Conservation (phyloP, 768 basidiomycete genomes). For the Leccinum arenicola region DNA sequence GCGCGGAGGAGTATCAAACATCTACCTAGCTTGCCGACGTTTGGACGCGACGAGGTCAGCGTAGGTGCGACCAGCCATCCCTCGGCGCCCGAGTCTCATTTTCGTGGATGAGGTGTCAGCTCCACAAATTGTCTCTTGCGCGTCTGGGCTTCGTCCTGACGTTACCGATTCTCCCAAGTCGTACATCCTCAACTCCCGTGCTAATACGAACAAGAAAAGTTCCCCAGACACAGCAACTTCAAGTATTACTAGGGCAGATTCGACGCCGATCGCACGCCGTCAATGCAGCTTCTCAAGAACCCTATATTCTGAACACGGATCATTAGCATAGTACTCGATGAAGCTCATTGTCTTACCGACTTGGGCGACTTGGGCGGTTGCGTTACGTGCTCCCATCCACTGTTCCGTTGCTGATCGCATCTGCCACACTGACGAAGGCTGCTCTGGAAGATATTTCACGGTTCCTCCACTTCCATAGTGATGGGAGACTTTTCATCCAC, state of each 20-base stretch:
- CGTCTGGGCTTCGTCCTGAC: slow-evolving; percentile 4
- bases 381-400: too few relatives aligned
- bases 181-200: slow-evolving; percentile 16
- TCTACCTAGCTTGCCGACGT: slow-evolving; percentile 24
- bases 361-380: too few relatives aligned
- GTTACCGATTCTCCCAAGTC: slow-evolving; percentile 7
- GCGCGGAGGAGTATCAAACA: slow-evolving; percentile 17
- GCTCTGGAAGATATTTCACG: too few relatives aligned
- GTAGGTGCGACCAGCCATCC: neutral
- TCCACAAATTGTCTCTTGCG: slow-evolving; percentile 1
- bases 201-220: slow-evolving; percentile 7
- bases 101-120: neutral
- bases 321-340: too few relatives aligned
- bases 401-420: too few relatives aligned
- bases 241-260: neutral
- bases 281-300: slow-evolving; percentile 10
- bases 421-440: too few relatives aligned
- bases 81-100: slow-evolving; percentile 17
- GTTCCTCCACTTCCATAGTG: too few relatives aligned
- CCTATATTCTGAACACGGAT: too few relatives aligned
- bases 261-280: slow-evolving; percentile 2
- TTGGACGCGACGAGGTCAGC: slow-evolving; percentile 8
- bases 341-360: too few relatives aligned
- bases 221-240: neutral
- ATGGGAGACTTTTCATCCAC: too few relatives aligned